Conservation (phyloP, 345 rosid genomes). For the Diplotaxis tenuifolia region DNA sequence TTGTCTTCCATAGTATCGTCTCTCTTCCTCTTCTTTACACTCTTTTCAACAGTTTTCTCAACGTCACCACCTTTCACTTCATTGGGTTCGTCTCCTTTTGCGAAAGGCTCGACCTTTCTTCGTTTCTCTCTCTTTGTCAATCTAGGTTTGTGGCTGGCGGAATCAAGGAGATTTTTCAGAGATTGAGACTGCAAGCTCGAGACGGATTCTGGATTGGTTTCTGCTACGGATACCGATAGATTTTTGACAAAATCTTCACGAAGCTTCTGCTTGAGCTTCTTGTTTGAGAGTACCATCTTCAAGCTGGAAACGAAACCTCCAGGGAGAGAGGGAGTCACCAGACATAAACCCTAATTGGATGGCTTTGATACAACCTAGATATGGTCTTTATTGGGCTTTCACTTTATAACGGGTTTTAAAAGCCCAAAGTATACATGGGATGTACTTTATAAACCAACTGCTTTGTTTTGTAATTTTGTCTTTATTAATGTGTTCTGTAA, state of each 20-base stretch:
- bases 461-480: not conserved
- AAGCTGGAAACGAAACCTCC: not conserved
- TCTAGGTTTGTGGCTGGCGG: conserved; percentile 55
- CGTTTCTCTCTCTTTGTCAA: conserved; percentile 82
- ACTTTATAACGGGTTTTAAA: not conserved
- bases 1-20: conserved; percentile 18
- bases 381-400: conserved; percentile 31
- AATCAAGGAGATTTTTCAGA: conserved; percentile 51
- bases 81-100: conserved; percentile 18
- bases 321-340: not conserved
- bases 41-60: conserved; percentile 25
- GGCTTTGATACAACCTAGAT: not conserved
- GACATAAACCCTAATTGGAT: conserved; percentile 27
- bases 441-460: not conserved
- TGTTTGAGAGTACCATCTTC: conserved; percentile 84
- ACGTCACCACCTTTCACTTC: conserved; percentile 17
- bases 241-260: conserved; percentile 49
- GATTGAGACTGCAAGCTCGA: conserved; percentile 38
- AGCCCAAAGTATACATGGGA: not conserved
- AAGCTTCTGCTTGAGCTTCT: conserved; percentile 87
- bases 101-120: conserved; percentile 39
- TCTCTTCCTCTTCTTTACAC: conserved; percentile 40
- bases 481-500: not conserved
- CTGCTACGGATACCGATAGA: conserved; percentile 31
- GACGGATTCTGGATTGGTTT: conserved; percentile 18